phyloP scores from a whole-genome alignment of 768 basidiomycete species.

The Russula vinacea region DNA sequence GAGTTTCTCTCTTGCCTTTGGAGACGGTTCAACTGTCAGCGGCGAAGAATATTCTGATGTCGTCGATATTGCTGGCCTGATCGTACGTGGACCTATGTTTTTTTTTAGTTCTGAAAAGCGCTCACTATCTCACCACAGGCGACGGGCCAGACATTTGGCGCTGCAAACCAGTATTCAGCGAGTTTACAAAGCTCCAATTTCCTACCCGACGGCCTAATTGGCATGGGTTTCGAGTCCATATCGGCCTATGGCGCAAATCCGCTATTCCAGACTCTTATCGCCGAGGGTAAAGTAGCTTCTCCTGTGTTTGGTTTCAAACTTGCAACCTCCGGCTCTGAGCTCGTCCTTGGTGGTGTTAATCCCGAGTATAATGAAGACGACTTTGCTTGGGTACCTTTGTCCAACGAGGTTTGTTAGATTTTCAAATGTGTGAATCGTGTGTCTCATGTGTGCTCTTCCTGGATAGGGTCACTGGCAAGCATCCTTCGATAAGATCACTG shows the following conservation, averaged over 20 bases:
- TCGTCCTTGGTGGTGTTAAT: conserved; percentile 19
- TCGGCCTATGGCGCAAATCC: conserved; percentile 31
- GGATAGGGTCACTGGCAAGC: conserved; percentile 31
- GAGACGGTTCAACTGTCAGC: conserved; percentile 40
- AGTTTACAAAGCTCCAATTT: conserved; percentile 35
- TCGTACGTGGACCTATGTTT: background rate
- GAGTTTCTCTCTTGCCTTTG: conserved; percentile 39
- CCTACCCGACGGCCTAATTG: conserved; percentile 43
- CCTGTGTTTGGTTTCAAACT: conserved; percentile 51
- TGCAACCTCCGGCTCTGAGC: conserved; percentile 34
- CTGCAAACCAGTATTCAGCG: conserved; percentile 41
- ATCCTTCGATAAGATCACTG: conserved; percentile 19
- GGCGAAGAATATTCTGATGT: conserved; percentile 45
- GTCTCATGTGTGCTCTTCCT: background rate
- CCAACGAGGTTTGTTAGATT: conserved; percentile 1
- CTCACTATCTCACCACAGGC: conserved; percentile 21
- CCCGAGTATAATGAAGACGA: background rate
- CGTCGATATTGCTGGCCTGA: conserved; percentile 41
- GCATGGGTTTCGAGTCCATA: conserved; percentile 39
- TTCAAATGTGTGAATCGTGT: background rate
- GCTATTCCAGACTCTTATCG: conserved; percentile 43
- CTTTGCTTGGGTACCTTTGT: conserved; percentile 15
- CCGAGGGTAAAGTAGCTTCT: conserved; percentile 36
- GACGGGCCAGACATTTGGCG: conserved; percentile 43
- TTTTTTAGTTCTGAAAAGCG: too few relatives aligned